phyloP scores from a whole-genome alignment of 2,329 filamentous ascomycete genomes.

The Claviceps maximensis region DNA sequence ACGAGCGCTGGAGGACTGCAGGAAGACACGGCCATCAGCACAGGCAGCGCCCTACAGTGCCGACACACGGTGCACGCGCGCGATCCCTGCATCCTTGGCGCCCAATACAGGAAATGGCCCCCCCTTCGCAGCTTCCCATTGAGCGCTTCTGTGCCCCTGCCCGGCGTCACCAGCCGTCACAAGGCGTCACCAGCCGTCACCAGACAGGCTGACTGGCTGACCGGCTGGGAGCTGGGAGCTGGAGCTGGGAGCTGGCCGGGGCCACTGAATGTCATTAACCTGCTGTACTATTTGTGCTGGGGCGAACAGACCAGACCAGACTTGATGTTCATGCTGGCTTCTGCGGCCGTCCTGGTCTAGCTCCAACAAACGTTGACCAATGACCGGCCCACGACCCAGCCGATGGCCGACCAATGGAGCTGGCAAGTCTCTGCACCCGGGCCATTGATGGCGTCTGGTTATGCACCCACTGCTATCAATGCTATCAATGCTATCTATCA shows the following conservation, averaged over 20 bases:
- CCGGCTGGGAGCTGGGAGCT: no score
- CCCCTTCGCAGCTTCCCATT: constrained; percentile 1
- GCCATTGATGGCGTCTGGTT: background rate
- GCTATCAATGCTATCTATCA: background rate
- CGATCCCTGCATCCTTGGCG: background rate
- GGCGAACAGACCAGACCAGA: background rate
- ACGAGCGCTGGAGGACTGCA: constrained; percentile 1
- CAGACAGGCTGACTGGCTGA: no score
- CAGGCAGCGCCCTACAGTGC: constrained; percentile 6
- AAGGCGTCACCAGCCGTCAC: background rate
- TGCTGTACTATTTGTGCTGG: no score
- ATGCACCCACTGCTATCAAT: background rate
- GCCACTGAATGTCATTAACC: background rate
- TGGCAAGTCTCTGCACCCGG: background rate
- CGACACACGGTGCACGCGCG: constrained; percentile 3
- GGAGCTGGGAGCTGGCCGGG: background rate
- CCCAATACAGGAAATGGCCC: constrained; percentile 5
- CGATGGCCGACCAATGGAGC: background rate
- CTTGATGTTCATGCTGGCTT: background rate
- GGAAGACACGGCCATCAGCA: background rate
- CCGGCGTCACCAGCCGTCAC: background rate
- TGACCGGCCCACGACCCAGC: background rate
- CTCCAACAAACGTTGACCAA: background rate
- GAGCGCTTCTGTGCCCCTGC: constrained; percentile 1
- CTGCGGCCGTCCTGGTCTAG: background rate